Evolutionary conservation across 441 rosid genomes (phyloP), one percentile per base, ranked within the genome.

Genomic region (Populus tomentosa): DNA sequence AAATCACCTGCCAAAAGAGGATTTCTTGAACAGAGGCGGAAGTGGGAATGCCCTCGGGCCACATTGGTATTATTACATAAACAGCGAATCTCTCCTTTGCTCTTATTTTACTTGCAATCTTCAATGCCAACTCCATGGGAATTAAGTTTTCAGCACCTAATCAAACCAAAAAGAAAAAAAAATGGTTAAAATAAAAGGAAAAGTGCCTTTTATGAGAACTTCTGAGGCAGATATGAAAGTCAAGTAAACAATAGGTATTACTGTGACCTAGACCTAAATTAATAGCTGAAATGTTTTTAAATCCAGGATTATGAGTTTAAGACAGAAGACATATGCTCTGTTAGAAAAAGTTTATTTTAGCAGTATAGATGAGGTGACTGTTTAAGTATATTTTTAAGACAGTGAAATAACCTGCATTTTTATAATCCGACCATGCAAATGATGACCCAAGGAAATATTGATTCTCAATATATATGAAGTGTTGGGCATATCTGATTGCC

Each of bases 401-500:
- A 77, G 70, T 26, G 72, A 6, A 56, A 28, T 73, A 76, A 93
- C 98, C 98, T 92, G 95, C 90, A 70, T 86, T 88, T 80, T 87
- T 94, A 85, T 88, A 89, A 71, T 82, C 62, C 20, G 95, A 90
- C 98, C 98, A 94, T 1, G 91, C 93, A 82, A 82, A 92, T 21
- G 97, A 92, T 23, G 97, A 91, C 74, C 98, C 98, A 18, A 94
- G 77, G 82, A 94, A 94, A 83, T 94, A 94, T 66, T 94, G 98
- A 77, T 94, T 94, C 85, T 94, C 98, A 26, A 94, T 94, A 61
- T 92, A 92, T 73, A 94, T 87, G 75, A 89, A 94, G 81, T 90
- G 93, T 50, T 91, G 95, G 21, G 98, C 97, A 38, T 88, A 88
- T 88, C 98, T 84, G 77, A 94, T 94, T 80, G 94, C 93, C 69